These are phyloP conservation scores for Microbotryum silenes-acaulis DNA, from an alignment of 1,284 basidiomycete species.

Conservation along the genomic window DNA sequence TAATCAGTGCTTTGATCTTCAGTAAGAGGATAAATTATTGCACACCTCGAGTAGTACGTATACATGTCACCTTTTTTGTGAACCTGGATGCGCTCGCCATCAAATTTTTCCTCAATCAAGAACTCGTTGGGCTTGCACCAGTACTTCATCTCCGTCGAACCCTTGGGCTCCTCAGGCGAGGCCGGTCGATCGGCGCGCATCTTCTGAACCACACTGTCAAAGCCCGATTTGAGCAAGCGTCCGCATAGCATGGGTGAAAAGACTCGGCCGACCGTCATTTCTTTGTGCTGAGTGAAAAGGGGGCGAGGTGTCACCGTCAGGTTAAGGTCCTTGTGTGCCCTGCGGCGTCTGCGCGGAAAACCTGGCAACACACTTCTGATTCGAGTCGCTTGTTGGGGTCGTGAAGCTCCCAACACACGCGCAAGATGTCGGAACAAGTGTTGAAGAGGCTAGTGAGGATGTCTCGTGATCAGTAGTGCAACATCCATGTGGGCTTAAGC, in stretches of 20 bases:
- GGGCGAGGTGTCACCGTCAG: not conserved
- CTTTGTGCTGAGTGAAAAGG: constrained; percentile 56
- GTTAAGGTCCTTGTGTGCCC: not conserved
- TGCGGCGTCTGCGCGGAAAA: too few relatives aligned
- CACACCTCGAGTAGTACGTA: constrained; percentile 78
- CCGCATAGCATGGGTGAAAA: constrained; percentile 84
- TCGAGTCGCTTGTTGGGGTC: constrained; percentile 41
- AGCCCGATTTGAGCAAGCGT: constrained; percentile 56
- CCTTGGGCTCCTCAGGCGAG: constrained; percentile 59
- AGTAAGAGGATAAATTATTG: constrained; percentile 6
- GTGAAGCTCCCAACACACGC: constrained; percentile 59
- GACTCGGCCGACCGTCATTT: constrained; percentile 66
- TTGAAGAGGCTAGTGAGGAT: constrained; percentile 56
- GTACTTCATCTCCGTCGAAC: constrained; percentile 47
- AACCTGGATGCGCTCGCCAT: constrained; percentile 88
- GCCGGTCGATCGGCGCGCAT: constrained; percentile 48
- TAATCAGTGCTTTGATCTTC: constrained; percentile 2
- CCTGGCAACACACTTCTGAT: constrained; percentile 35
- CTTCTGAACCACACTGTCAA: constrained; percentile 71
- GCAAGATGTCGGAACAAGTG: constrained; percentile 86
- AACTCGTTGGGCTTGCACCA: constrained; percentile 50
- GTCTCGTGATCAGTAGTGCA: too few relatives aligned
- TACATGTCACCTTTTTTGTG: constrained; percentile 83
- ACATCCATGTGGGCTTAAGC: too few relatives aligned
- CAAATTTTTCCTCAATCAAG: constrained; percentile 88